phyloP scores from a whole-genome alignment of 225 moss, liverwort and hornwort species.

The Polytrichum commune region DNA sequence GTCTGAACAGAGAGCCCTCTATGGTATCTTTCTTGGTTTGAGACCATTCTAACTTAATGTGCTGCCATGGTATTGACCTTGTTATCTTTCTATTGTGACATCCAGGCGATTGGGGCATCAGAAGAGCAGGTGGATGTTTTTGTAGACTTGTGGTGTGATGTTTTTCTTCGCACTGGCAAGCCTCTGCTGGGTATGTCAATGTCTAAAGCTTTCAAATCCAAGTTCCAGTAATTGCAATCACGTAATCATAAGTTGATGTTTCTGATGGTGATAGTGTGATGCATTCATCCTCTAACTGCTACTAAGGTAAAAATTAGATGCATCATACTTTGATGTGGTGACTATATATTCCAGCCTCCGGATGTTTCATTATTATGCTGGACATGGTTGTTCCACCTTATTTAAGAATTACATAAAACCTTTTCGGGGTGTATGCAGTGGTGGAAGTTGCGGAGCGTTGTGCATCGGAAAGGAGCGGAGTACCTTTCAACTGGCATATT shows the following conservation, averaged over 20 bases:
- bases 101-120: constrained; percentile 68
- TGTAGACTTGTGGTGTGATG: constrained; percentile 76
- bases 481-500: constrained; percentile 65
- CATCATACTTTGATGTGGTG: too few relatives aligned
- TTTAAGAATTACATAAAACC: background rate
- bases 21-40: too few relatives aligned
- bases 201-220: background rate
- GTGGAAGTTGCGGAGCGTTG: constrained; percentile 50
- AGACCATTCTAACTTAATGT: too few relatives aligned
- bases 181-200: constrained; percentile 42
- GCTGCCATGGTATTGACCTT: background rate
- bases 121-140: constrained; percentile 81
- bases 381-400: background rate
- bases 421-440: constrained; percentile 28
- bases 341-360: too few relatives aligned
- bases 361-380: too few relatives aligned
- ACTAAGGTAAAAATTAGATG: too few relatives aligned
- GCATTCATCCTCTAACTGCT: too few relatives aligned
- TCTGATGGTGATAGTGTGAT: background rate
- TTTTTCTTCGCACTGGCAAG: constrained; percentile 42
- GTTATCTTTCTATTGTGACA: background rate
- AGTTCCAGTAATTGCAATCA: background rate
- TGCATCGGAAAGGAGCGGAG: constrained; percentile 41
- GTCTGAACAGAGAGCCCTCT: too few relatives aligned
- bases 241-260: constrained; percentile 11